Percentiles rank a stretch among this genome's conserved stretches.
Evolutionary conservation across 306 rosid species (phyloP).

Genomic region (Parietaria judaica): DNA sequence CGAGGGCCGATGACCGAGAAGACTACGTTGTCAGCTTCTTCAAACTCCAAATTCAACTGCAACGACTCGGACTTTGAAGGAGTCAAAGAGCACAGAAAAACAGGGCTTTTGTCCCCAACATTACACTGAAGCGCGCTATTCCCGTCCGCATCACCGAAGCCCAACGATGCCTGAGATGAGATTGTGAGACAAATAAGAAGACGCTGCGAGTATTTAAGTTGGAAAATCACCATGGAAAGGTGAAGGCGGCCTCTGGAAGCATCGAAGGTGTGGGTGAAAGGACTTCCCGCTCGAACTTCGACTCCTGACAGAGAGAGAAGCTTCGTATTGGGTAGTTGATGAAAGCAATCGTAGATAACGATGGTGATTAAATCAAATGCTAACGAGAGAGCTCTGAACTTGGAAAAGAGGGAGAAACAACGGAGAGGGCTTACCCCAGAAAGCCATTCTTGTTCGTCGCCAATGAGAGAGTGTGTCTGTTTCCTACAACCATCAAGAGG

Average conservation of each 20-base stretch:
- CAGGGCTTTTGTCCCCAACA: slow-evolving; percentile 72
- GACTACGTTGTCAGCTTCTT: slow-evolving; percentile 72
- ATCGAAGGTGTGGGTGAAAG: slow-evolving; percentile 44
- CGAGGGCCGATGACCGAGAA: slow-evolving; percentile 26
- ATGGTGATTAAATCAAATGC: background rate
- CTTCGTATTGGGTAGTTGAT: background rate
- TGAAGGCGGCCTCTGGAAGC: slow-evolving; percentile 69
- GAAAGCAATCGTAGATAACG: background rate
- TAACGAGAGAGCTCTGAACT: background rate
- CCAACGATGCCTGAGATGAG: slow-evolving; percentile 49
- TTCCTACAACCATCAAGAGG: too few relatives aligned
- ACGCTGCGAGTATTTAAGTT: background rate
- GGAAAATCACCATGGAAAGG: slow-evolving; percentile 53
- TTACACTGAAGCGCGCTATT: slow-evolving; percentile 85
- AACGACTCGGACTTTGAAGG: slow-evolving; percentile 58
- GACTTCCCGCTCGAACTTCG: slow-evolving; percentile 82
- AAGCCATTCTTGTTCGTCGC: slow-evolving; percentile 38
- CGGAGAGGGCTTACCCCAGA: slow-evolving; percentile 50
- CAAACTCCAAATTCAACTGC: slow-evolving; percentile 74
- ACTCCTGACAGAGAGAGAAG: slow-evolving; percentile 30
- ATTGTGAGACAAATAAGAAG: slow-evolving; percentile 2
- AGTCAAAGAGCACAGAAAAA: slow-evolving; percentile 64
- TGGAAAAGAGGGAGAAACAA: too few relatives aligned
- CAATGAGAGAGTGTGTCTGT: too few relatives aligned
- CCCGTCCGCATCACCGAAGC: slow-evolving; percentile 43